A percentile compares a stretch with the other conserved stretches of the same genome.
These are phyloP conservation scores for Xylaria palmicola DNA, from an alignment of 495 filamentous ascomycete genomes.

Conservation along the genomic window DNA sequence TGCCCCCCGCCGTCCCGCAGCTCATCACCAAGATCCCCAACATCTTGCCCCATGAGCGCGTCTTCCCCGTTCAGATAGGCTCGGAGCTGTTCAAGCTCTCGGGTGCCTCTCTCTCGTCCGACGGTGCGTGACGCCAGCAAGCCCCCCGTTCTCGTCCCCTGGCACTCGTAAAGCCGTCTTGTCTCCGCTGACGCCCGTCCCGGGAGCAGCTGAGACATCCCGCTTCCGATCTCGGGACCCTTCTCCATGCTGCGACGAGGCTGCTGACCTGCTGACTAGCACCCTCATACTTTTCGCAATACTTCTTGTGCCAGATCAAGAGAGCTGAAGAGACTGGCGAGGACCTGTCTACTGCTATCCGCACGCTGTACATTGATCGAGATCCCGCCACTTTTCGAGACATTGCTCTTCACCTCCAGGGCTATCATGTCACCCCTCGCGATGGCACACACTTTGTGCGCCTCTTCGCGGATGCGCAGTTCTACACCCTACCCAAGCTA, in stretches of 20 bases:
- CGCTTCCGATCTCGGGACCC: background rate
- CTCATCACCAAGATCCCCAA: slow-evolving; percentile 51
- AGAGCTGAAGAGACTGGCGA: slow-evolving; percentile 56
- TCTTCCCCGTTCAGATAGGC: slow-evolving; percentile 94
- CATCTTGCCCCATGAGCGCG: slow-evolving; percentile 62
- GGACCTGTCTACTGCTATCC: slow-evolving; percentile 45
- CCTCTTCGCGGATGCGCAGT: slow-evolving; percentile 93
- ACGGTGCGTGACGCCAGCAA: slow-evolving; percentile 66
- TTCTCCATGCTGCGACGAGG: background rate
- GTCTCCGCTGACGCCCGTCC: background rate
- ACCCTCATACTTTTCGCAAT: slow-evolving; percentile 95
- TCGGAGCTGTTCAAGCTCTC: slow-evolving; percentile 88
- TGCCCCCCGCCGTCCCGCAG: slow-evolving; percentile 28
- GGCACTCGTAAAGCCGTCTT: slow-evolving; percentile 17
- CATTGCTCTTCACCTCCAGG: slow-evolving; percentile 89
- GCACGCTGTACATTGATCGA: slow-evolving; percentile 90
- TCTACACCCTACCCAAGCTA: slow-evolving; percentile 88
- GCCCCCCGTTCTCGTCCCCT: slow-evolving; percentile 3
- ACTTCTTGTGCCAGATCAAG: slow-evolving; percentile 82
- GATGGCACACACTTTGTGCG: slow-evolving; percentile 86
- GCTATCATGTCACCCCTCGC: slow-evolving; percentile 82
- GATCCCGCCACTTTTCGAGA: slow-evolving; percentile 88
- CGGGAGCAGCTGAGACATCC: background rate
- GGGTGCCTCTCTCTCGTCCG: slow-evolving; percentile 90
- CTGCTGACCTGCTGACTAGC: slow-evolving; percentile 54